A percentile compares a stretch with the other conserved stretches of the same genome.
Evolutionary conservation across 2,329 filamentous ascomycete species (phyloP).

Genomic region (Arthrocladium fulminans): DNA sequence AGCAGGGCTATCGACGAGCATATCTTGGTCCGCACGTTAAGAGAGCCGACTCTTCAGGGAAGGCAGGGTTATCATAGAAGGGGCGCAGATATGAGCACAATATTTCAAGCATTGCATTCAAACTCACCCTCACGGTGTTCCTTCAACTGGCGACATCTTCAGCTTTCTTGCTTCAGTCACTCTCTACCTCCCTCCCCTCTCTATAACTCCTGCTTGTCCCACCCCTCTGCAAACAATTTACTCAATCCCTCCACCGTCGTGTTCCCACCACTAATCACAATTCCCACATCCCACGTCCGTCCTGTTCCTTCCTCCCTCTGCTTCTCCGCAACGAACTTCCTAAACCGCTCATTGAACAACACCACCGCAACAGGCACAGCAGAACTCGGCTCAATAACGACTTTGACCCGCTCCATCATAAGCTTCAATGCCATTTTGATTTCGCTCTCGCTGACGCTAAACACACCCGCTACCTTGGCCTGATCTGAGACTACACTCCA

Average conservation of each 20-base stretch:
- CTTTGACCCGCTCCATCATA: slow-evolving; percentile 79
- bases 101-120: no score
- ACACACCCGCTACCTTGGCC: slow-evolving; percentile 61
- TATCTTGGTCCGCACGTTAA: no score
- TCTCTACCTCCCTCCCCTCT: slow-evolving; percentile 13
- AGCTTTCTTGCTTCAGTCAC: slow-evolving; percentile 15
- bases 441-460: slow-evolving; percentile 69
- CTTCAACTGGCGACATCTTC: slow-evolving; percentile 19
- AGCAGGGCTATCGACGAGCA: no score
- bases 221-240: slow-evolving; percentile 40
- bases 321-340: slow-evolving; percentile 46
- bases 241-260: slow-evolving; percentile 54
- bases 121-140: no score
- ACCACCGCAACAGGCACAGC: slow-evolving; percentile 76
- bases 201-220: slow-evolving; percentile 10
- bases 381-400: slow-evolving; percentile 80
- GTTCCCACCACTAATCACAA: slow-evolving; percentile 57
- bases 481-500: slow-evolving; percentile 69
- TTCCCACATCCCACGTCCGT: slow-evolving; percentile 62
- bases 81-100: no score
- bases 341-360: slow-evolving; percentile 78
- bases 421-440: slow-evolving; percentile 68
- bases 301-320: slow-evolving; percentile 52
- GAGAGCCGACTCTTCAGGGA: no score
- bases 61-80: no score